These are phyloP conservation scores for Marasmius oreades DNA, from an alignment of 1,284 basidiomycete genomes.

Conservation along the genomic window DNA sequence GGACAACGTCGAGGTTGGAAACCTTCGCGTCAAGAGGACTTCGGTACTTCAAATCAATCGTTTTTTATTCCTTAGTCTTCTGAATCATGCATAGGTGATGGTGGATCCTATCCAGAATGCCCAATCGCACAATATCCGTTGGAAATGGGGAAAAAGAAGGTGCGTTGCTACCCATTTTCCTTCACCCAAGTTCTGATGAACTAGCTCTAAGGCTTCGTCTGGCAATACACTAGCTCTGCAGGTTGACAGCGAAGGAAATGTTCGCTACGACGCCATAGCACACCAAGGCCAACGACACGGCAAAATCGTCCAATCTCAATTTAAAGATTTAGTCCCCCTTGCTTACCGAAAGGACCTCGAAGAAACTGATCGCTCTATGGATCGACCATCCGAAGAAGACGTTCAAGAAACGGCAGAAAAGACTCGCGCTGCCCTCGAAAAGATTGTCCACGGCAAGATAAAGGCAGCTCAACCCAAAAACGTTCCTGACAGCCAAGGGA, in stretches of 20 bases:
- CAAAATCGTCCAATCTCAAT: slow-evolving; percentile 89
- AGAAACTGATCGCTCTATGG: slow-evolving; percentile 74
- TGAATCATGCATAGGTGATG: slow-evolving; percentile 57
- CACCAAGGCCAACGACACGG: slow-evolving; percentile 89
- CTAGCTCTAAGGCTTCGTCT: slow-evolving; percentile 60
- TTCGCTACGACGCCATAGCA: slow-evolving; percentile 96
- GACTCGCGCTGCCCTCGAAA: slow-evolving; percentile 89
- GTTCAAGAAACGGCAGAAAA: slow-evolving; percentile 87
- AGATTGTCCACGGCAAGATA: slow-evolving; percentile 92
- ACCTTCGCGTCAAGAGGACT: slow-evolving; percentile 80
- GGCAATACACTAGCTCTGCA: slow-evolving; percentile 95
- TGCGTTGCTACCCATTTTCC: slow-evolving; percentile 28
- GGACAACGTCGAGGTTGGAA: slow-evolving; percentile 87
- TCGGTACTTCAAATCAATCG: slow-evolving; percentile 48
- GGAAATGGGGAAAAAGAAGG: slow-evolving; percentile 95
- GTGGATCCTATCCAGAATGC: slow-evolving; percentile 96
- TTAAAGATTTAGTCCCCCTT: slow-evolving; percentile 96
- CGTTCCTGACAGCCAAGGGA: slow-evolving; percentile 74
- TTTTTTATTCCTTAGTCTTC: slow-evolving; percentile 3
- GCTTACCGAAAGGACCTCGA: slow-evolving; percentile 85
- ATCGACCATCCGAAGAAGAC: slow-evolving; percentile 89
- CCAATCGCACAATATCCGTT: slow-evolving; percentile 96
- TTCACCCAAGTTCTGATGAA: slow-evolving; percentile 4
- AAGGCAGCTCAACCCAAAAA: slow-evolving; percentile 95
- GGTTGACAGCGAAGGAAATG: slow-evolving; percentile 94